Evolutionary conservation across 2,329 filamentous ascomycete species (phyloP).

Genomic region (Botrytis byssoidea): DNA sequence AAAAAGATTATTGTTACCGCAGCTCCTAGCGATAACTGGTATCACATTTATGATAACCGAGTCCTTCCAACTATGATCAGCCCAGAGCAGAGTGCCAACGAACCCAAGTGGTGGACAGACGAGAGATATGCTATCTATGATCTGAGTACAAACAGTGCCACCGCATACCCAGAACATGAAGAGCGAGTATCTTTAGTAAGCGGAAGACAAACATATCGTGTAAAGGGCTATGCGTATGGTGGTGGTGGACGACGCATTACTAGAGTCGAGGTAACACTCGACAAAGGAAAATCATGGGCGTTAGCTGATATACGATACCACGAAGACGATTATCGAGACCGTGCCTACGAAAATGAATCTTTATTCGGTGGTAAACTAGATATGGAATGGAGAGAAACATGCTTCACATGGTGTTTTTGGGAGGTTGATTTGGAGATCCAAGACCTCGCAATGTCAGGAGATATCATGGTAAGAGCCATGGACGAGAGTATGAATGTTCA

Average conservation of each 20-base stretch:
- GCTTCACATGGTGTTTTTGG: slow-evolving; percentile 95
- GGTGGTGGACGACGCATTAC: slow-evolving; percentile 84
- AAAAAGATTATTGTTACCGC: slow-evolving; percentile 77
- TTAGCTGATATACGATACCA: slow-evolving; percentile 77
- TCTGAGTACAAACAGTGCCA: slow-evolving; percentile 81
- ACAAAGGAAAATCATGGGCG: slow-evolving; percentile 78
- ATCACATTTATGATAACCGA: slow-evolving; percentile 91
- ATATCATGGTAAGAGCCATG: slow-evolving; percentile 82
- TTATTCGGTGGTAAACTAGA: slow-evolving; percentile 77
- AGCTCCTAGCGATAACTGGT: slow-evolving; percentile 86
- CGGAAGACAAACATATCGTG: slow-evolving; percentile 56
- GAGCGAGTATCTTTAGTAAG: slow-evolving; percentile 58
- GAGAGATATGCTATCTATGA: slow-evolving; percentile 93
- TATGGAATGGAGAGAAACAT: slow-evolving; percentile 76
- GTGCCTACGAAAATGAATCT: slow-evolving; percentile 53
- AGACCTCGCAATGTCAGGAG: slow-evolving; percentile 62
- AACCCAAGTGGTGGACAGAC: slow-evolving; percentile 79
- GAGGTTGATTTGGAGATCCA: slow-evolving; percentile 63
- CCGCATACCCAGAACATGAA: slow-evolving; percentile 75
- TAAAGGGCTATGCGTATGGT: slow-evolving; percentile 82
- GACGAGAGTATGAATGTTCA: slow-evolving; percentile 85
- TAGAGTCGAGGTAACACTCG: slow-evolving; percentile 77
- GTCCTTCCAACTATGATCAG: slow-evolving; percentile 84
- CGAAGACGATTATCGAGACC: slow-evolving; percentile 77
- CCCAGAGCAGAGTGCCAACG: slow-evolving; percentile 73